These are phyloP conservation scores for Gnaphalium uliginosum DNA, from an alignment of 129 eudicot species.

Conservation along the genomic window DNA sequence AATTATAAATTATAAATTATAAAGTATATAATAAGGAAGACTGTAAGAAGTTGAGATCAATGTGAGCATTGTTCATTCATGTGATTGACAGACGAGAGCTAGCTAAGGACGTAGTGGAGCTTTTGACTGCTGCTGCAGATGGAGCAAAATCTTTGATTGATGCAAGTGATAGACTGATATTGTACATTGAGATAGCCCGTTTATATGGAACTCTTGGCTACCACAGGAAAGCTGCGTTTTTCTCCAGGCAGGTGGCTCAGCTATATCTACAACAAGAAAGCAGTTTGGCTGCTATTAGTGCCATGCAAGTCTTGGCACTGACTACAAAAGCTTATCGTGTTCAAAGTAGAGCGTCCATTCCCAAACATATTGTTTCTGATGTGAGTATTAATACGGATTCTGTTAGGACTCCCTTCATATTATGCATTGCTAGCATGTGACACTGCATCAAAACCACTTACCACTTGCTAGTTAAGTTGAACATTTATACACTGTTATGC, in stretches of 20 bases:
- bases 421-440: not conserved
- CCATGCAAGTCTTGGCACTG: conserved; percentile 97
- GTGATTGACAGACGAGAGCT: conserved; percentile 67
- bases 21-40: not conserved
- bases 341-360: conserved; percentile 84
- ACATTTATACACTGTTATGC: not conserved
- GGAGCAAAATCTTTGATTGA: conserved; percentile 91
- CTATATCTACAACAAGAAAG: conserved; percentile 88
- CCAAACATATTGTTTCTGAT: conserved; percentile 36
- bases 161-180: conserved; percentile 86
- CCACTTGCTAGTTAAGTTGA: not conserved
- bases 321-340: conserved; percentile 95
- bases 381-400: conserved; percentile 44
- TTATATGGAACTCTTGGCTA: conserved; percentile 91
- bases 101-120: conserved; percentile 90
- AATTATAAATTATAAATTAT: too few relatives aligned
- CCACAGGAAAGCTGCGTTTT: conserved; percentile 94
- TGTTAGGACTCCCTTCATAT: not conserved
- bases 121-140: conserved; percentile 94
- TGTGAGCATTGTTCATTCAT: conserved; percentile 10
- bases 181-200: conserved; percentile 91
- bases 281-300: conserved; percentile 87
- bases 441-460: not conserved
- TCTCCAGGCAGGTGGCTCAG: conserved; percentile 98
- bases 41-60: conserved; percentile 13